Conservation (phyloP, 2,329 filamentous ascomycete genomes). For the Pyricularia grisea region DNA sequence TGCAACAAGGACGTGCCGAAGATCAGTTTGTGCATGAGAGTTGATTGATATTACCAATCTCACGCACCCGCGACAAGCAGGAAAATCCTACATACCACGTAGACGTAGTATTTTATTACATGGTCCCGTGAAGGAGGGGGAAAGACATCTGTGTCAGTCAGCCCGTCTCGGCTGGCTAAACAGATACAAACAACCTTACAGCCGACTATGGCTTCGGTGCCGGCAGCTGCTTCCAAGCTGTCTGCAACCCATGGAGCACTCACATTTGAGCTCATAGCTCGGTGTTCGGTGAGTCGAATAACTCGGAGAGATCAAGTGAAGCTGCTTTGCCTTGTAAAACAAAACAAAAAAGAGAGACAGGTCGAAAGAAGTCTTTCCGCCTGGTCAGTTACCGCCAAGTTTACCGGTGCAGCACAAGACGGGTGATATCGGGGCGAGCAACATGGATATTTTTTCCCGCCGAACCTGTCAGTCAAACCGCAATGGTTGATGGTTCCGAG, state of each 20-base stretch:
- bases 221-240: conserved; percentile 6
- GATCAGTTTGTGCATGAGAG: background rate
- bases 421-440: background rate
- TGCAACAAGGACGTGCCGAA: background rate
- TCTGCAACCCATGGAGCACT: conserved; percentile 19
- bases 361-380: background rate
- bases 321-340: background rate
- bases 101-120: background rate
- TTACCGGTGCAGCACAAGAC: background rate
- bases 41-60: background rate
- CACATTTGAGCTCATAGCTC: conserved; percentile 18
- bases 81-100: background rate
- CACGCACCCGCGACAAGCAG: background rate
- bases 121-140: background rate
- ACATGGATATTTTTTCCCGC: background rate
- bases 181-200: background rate
- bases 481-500: background rate
- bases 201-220: conserved; percentile 14
- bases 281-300: conserved; percentile 12
- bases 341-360: background rate
- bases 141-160: background rate
- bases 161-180: background rate
- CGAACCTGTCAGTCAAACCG: background rate
- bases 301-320: background rate
- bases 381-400: background rate